phyloP scores from a whole-genome alignment of 2,329 filamentous ascomycete species.

The Clonostachys chloroleuca region DNA sequence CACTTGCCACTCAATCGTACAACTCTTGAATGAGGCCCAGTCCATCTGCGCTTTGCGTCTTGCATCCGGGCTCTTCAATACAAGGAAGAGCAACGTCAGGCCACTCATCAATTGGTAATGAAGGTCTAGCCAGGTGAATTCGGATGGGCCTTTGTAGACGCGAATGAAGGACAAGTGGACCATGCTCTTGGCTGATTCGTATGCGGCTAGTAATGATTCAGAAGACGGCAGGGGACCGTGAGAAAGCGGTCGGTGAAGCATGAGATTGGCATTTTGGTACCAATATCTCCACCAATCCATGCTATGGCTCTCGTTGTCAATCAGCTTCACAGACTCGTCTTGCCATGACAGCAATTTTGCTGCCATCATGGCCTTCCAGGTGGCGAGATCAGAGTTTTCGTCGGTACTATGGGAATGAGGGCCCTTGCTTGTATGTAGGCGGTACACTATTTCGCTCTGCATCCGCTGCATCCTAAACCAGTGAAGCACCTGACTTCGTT shows the following conservation, averaged over 20 bases:
- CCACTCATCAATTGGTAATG: constrained; percentile 15
- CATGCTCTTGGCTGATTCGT: constrained; percentile 9
- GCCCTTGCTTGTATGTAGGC: not conserved
- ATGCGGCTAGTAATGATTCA: constrained; percentile 7
- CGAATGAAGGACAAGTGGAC: constrained; percentile 12
- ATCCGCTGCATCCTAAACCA: constrained; percentile 13
- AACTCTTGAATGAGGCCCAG: constrained; percentile 14
- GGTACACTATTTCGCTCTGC: constrained; percentile 9
- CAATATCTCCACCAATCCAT: constrained; percentile 12
- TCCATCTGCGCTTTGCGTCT: constrained; percentile 5
- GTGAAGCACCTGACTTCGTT: constrained; percentile 8
- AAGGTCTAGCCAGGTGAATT: constrained; percentile 13
- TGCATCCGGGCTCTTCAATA: constrained; percentile 5
- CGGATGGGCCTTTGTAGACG: constrained; percentile 7
- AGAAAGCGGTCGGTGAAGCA: constrained; percentile 10
- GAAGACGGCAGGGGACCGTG: constrained; percentile 3
- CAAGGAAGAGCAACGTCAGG: constrained; percentile 12
- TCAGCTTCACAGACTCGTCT: not conserved
- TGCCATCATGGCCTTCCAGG: not conserved
- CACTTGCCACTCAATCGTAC: constrained; percentile 11
- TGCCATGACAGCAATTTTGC: not conserved
- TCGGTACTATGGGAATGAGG: not conserved
- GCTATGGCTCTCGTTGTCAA: not conserved
- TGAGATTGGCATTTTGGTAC: constrained; percentile 12
- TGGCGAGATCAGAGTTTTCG: no score